Evolutionary conservation across 2,329 filamentous ascomycete genomes (phyloP), one percentile per base, ranked within the genome.

Genomic region (Bipolaris gigantea): DNA sequence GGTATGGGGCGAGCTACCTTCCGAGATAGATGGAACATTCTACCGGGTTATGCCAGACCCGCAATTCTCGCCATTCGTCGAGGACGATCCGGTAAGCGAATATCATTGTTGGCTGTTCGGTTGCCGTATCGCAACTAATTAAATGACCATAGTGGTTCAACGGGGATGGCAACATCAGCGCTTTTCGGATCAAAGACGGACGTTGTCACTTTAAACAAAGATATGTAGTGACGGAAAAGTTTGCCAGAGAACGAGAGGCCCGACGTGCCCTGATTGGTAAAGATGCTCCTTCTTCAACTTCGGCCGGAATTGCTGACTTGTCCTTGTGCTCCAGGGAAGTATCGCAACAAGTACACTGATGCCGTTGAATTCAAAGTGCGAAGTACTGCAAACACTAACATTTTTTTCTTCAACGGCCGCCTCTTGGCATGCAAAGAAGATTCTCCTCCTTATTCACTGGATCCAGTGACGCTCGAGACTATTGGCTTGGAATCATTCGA

Each of bases 151-250:
- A 42, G 40, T 42, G 40, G 40, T 43, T 43, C 27, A 70, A 69
- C 42, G 72, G 71, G 7, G 69, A 74, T 42, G 72, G 72, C 2
- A 57, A 57, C 38, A 60, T 74, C 9, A 62, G 57, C 16, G 72
- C 72, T 0, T 72, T 74, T 44, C 59, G 63, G 0, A 62, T 74
- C 34, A 48, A 69, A 19, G 50, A 69, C n/a, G 72, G 71, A 0
- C 60, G 48, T 56, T 53, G 69, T 56, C 43, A 68, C 44, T 67
- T 73, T 51, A 66, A 67, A 41, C 67, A 70, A 34, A 50, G 60
- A 16, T 74, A 73, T 56, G 60, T 74, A 16, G 51, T 64, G 15
- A 74, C 69, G 0, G 71, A 74, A 42, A 50, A 67, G 3, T 68
- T 65, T 33, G 55, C 51, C 23, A 55, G 62, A 2, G 72, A 74